phyloP scores from a whole-genome alignment of 768 basidiomycete genomes.

The Boletellus ananas region DNA sequence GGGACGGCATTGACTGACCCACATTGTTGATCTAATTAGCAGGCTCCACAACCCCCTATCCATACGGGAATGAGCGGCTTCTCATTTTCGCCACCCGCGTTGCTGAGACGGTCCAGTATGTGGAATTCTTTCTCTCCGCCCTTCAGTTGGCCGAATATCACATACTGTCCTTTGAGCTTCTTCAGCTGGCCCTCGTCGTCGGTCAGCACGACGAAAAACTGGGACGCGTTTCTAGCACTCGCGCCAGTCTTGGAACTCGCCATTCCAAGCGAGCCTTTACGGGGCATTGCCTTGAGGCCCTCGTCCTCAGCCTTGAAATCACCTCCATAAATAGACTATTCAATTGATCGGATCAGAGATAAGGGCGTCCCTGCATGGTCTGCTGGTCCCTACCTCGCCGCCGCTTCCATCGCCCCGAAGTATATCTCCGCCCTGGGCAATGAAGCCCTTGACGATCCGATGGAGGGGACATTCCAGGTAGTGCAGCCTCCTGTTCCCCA shows the following conservation, averaged over 20 bases:
- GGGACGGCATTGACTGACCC: neutral
- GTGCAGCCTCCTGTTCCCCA: conserved; percentile 42
- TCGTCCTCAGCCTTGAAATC: conserved; percentile 51
- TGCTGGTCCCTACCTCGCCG: conserved; percentile 42
- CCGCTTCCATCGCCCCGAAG: conserved; percentile 51
- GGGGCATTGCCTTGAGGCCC: conserved; percentile 40
- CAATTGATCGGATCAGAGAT: conserved; percentile 8
- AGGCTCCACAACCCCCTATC: conserved; percentile 40
- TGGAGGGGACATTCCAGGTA: conserved; percentile 45
- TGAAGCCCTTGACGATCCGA: conserved; percentile 44
- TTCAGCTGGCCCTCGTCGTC: conserved; percentile 37
- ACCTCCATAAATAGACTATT: conserved; percentile 44
- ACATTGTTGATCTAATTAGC: conserved; percentile 1
- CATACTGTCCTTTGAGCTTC: conserved; percentile 50
- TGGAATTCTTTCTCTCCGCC: conserved; percentile 31
- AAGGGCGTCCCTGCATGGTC: neutral
- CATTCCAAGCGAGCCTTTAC: conserved; percentile 47
- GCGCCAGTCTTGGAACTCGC: conserved; percentile 44
- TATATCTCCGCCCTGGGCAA: conserved; percentile 53
- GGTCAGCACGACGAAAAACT: conserved; percentile 50
- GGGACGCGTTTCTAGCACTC: conserved; percentile 43
- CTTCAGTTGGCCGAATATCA: conserved; percentile 39
- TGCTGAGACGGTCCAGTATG: conserved; percentile 33
- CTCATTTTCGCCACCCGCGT: conserved; percentile 34
- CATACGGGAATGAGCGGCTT: conserved; percentile 37